These are phyloP conservation scores for Penicillium tannophilum DNA, from an alignment of 495 filamentous ascomycete genomes.

Conservation along the genomic window DNA sequence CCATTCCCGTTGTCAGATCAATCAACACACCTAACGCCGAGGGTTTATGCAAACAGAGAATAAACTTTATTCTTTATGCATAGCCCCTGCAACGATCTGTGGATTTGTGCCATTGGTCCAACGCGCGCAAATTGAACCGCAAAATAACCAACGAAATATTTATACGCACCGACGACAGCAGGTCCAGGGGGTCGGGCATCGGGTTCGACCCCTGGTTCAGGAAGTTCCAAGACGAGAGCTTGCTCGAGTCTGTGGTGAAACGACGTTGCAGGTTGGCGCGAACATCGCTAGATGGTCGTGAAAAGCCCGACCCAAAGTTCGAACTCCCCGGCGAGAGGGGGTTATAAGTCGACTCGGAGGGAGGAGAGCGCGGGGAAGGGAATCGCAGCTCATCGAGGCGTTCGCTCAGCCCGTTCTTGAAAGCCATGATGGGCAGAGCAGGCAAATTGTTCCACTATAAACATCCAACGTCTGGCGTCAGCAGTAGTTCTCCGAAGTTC, in stretches of 20 bases:
- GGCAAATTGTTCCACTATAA: slow-evolving; percentile 37
- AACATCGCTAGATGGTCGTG: slow-evolving; percentile 55
- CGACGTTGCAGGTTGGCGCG: slow-evolving; percentile 80
- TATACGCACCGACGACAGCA: slow-evolving; percentile 54
- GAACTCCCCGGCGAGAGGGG: slow-evolving; percentile 68
- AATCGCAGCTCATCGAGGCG: slow-evolving; percentile 78
- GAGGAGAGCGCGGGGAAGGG: slow-evolving; percentile 70
- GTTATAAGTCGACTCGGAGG: slow-evolving; percentile 69
- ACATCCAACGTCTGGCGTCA: slow-evolving; percentile 17
- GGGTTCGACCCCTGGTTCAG: slow-evolving; percentile 62
- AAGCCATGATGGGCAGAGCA: slow-evolving; percentile 57
- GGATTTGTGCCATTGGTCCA: neutral
- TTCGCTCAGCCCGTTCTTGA: slow-evolving; percentile 64
- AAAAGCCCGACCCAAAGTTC: slow-evolving; percentile 56
- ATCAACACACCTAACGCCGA: neutral
- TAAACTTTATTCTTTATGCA: neutral
- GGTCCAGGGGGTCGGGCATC: slow-evolving; percentile 59
- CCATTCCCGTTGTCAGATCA: neutral
- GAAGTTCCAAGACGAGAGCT: slow-evolving; percentile 71
- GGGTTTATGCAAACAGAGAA: neutral
- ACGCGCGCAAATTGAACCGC: neutral
- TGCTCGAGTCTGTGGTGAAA: slow-evolving; percentile 90
- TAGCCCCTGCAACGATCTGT: neutral
- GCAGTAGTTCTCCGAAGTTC: slow-evolving; percentile 9
- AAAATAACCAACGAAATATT: slow-evolving; percentile 15